Conservation (phyloP, 257 asterid species). For the Agastache rugosa region DNA sequence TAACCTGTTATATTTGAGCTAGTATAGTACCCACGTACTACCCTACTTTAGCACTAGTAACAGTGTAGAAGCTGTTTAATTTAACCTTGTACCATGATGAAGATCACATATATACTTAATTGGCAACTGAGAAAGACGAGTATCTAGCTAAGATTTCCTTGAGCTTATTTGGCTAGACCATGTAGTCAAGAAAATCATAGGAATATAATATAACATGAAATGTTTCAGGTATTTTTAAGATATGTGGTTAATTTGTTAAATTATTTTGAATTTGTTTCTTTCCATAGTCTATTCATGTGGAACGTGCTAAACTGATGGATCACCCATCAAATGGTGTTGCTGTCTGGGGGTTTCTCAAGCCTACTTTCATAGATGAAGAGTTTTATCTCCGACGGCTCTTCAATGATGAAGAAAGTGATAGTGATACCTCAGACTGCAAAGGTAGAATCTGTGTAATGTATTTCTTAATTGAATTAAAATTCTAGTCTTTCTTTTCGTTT, state of each 20-base stretch:
- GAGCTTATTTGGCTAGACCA: slow-evolving; percentile 11
- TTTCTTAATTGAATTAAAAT: slow-evolving; percentile 13
- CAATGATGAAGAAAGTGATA: slow-evolving; percentile 52
- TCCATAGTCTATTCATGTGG: slow-evolving; percentile 60
- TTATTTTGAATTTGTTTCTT: slow-evolving; percentile 15
- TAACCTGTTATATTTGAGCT: not conserved
- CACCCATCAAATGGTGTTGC: slow-evolving; percentile 77
- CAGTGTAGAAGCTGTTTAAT: not conserved
- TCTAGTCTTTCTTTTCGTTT: not conserved
- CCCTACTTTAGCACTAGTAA: not conserved
- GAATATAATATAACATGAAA: slow-evolving; percentile 15
- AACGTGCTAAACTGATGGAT: slow-evolving; percentile 64
- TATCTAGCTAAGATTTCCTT: not conserved
- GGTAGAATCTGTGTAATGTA: slow-evolving; percentile 40
- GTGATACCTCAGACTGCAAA: slow-evolving; percentile 50
- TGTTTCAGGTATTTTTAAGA: not conserved
- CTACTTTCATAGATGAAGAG: slow-evolving; percentile 69
- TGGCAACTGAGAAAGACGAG: slow-evolving; percentile 18
- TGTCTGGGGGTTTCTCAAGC: slow-evolving; percentile 69
- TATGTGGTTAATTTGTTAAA: slow-evolving; percentile 11
- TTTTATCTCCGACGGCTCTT: slow-evolving; percentile 65
- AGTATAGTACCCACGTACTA: not conserved
- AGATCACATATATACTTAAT: slow-evolving; percentile 17
- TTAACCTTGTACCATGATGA: not conserved
- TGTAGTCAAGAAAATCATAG: slow-evolving; percentile 5